Evolutionary conservation across 352 stramenopile genomes (phyloP), one percentile per base, ranked within the genome.

Genomic region (Globisporangium canariense): DNA sequence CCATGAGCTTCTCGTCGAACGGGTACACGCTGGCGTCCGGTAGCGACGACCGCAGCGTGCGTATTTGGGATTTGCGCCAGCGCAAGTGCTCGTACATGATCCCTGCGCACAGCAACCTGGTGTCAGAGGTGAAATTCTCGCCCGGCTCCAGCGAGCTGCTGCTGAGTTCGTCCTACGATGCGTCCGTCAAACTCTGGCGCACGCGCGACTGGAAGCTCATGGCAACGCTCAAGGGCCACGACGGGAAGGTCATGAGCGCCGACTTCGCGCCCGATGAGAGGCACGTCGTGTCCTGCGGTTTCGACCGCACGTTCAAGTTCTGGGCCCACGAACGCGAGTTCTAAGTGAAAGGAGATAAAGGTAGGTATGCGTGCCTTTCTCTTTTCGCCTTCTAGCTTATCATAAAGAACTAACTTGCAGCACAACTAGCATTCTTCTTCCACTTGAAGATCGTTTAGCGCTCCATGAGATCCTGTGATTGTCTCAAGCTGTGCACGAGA

Each of bases 51-150:
- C 94, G 97, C 36, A 98, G 89, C 2, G 90, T 98, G 43, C 92
- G 97, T 53, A 87, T 99, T 47, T 99, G 97, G 97, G 97, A 99
- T 74, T 69, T 99, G 49, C 84, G 96, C 14, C 83, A 93, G 46
- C 86, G 93, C 49, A 96, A 96, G 67, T 89, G 86, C 60, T 82
- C 78, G 51, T 97, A 98, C 71, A 97, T 91, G 38, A 73, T 99
- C 40, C 95, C 97, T 20, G 97, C 96, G 6, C 97, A 99, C 73
- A 96, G 83, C n/a, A 96, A 85, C 34, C 75, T 99, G 50, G 90
- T 99, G 57, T 96, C 94, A 9, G 89, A 98, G 43, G 82, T 98
- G 34, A 86, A 89, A 62, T 96, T 90, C 58, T 96, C 90, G 7
- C 83, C 83, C 7, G 68, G 59, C 38, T 90, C 76, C 0, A 79